phyloP scores from a whole-genome alignment of 2,329 filamentous ascomycete genomes.

The Fusarium buxicola region DNA sequence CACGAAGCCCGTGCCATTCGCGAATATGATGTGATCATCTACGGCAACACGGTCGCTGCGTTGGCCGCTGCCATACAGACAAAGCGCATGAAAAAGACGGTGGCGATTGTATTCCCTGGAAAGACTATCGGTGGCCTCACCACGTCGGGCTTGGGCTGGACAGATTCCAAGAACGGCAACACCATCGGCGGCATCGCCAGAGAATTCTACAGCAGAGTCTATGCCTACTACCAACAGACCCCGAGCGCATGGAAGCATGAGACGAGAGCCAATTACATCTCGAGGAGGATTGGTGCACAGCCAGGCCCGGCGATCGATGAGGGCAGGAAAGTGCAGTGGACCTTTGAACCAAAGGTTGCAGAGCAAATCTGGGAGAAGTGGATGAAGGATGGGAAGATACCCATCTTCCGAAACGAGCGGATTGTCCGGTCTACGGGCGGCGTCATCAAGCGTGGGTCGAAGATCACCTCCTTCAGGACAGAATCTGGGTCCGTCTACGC shows the following conservation, averaged over 20 bases:
- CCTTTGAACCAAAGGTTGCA: conserved; percentile 38
- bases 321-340: conserved; percentile 37
- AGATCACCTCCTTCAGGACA: conserved; percentile 33
- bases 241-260: conserved; percentile 23
- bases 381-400: conserved; percentile 35
- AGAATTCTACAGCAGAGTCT: conserved; percentile 35
- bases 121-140: conserved; percentile 34
- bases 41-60: conserved; percentile 40
- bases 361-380: conserved; percentile 33
- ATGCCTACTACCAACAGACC: conserved; percentile 24
- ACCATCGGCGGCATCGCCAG: conserved; percentile 37
- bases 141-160: conserved; percentile 37
- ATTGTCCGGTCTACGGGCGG: conserved; percentile 25
- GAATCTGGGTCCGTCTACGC: conserved; percentile 16
- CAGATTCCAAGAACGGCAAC: conserved; percentile 37
- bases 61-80: conserved; percentile 36
- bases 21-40: conserved; percentile 37
- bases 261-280: conserved; percentile 26
- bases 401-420: conserved; percentile 29
- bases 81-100: conserved; percentile 35
- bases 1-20: no score
- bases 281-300: conserved; percentile 30
- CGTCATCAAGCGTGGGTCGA: conserved; percentile 26
- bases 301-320: conserved; percentile 36
- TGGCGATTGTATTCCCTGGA: conserved; percentile 35